Evolutionary conservation across 2,329 filamentous ascomycete species (phyloP).

Genomic region (Penicillium freii): DNA sequence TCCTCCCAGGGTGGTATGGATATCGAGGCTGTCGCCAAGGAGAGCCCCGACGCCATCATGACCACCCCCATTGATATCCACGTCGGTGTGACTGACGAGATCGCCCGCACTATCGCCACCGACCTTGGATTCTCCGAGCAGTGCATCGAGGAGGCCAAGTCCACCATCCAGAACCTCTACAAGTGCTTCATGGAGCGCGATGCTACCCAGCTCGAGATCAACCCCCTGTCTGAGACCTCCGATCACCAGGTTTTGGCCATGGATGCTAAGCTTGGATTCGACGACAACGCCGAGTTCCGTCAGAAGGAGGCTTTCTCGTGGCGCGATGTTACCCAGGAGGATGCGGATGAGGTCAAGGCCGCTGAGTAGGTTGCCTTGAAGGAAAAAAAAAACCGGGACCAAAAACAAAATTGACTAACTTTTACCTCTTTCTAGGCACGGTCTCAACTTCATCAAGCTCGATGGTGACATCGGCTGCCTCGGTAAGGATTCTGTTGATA

Average conservation of each 20-base stretch:
- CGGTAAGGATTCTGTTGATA: conserved; percentile 30
- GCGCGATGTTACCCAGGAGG: conserved; percentile 94
- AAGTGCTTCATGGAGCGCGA: conserved; percentile 98
- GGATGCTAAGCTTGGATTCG: conserved; percentile 98
- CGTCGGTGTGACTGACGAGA: conserved; percentile 89
- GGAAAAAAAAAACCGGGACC: not conserved
- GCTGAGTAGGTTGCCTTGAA: conserved; percentile 61
- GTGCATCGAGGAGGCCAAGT: conserved; percentile 92
- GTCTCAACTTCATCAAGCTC: conserved; percentile 99
- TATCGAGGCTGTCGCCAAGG: conserved; percentile 97
- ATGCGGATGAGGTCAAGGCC: conserved; percentile 95
- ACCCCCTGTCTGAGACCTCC: conserved; percentile 95
- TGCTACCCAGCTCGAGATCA: conserved; percentile 99
- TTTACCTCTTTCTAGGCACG: conserved; percentile 43
- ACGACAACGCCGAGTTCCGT: conserved; percentile 98
- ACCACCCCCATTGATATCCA: conserved; percentile 95
- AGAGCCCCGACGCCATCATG: conserved; percentile 91
- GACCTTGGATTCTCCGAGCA: conserved; percentile 97
- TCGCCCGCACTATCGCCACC: conserved; percentile 82
- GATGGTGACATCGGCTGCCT: conserved; percentile 99
- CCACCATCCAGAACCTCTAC: conserved; percentile 98
- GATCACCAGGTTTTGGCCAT: conserved; percentile 98
- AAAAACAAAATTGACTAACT: not conserved
- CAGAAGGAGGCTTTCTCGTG: conserved; percentile 94
- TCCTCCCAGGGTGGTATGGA: conserved; percentile 99